These are phyloP conservation scores for Taphrina deformans DNA, from an alignment of 1,139 yeast genomes.

Conservation along the genomic window DNA sequence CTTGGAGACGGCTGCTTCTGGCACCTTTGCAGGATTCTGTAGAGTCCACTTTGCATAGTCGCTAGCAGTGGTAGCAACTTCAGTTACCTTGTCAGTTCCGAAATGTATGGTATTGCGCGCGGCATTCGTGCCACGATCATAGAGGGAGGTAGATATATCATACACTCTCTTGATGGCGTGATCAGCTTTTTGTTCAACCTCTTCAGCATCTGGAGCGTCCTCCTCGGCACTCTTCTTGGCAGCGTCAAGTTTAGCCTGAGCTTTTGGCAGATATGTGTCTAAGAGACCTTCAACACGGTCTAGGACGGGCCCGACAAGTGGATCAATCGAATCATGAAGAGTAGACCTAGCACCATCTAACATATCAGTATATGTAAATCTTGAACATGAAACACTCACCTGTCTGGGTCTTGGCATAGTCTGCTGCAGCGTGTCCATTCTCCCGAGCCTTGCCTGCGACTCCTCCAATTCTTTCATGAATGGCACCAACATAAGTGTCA, in stretches of 20 bases:
- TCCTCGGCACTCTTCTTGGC: constrained; percentile 24
- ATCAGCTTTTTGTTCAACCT: constrained; percentile 1
- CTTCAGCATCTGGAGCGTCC: constrained; percentile 5
- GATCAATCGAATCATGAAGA: constrained; percentile 15
- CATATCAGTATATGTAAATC: not conserved
- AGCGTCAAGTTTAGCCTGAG: constrained; percentile 3
- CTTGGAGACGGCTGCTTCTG: constrained; percentile 9
- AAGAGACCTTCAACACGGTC: constrained; percentile 25
- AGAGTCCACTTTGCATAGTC: constrained; percentile 20
- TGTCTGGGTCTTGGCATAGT: constrained; percentile 10
- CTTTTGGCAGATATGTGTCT: constrained; percentile 30
- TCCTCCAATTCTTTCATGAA: constrained; percentile 20
- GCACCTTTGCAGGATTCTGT: constrained; percentile 21
- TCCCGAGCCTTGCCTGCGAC: constrained; percentile 12
- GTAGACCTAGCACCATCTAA: not conserved
- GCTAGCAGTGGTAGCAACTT: constrained; percentile 7
- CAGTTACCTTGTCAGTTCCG: constrained; percentile 1
- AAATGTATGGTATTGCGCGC: constrained; percentile 3
- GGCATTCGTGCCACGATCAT: constrained; percentile 16
- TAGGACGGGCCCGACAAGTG: constrained; percentile 13
- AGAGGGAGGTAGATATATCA: constrained; percentile 7
- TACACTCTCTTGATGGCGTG: constrained; percentile 14
- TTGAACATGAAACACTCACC: not conserved
- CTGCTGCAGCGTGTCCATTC: constrained; percentile 11
- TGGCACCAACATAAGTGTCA: constrained; percentile 31